Evolutionary conservation across 2,329 filamentous ascomycete genomes (phyloP).

Genomic region (Penicillium sp.): DNA sequence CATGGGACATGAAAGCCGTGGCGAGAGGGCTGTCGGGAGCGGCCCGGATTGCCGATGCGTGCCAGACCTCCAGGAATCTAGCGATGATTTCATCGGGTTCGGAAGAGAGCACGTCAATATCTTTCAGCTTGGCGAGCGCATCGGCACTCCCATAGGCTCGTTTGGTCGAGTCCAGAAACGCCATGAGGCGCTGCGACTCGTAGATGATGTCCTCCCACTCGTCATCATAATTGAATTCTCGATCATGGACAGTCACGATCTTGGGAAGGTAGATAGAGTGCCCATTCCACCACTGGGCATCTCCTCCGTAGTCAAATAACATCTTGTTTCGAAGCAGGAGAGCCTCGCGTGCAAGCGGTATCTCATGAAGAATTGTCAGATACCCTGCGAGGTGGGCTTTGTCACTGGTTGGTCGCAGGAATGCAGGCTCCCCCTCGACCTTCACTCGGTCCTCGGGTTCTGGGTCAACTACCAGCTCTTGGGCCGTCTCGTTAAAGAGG

Average conservation of each 20-base stretch:
- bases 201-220: conserved; percentile 45
- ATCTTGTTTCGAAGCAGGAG: conserved; percentile 46
- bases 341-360: conserved; percentile 54
- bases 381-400: conserved; percentile 52
- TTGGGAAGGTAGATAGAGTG: conserved; percentile 45
- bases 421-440: conserved; percentile 46
- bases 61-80: conserved; percentile 48
- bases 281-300: conserved; percentile 59
- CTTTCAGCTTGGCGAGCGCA: conserved; percentile 42
- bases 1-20: conserved; percentile 43
- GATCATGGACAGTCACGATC: conserved; percentile 43
- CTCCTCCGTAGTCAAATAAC: conserved; percentile 48
- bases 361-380: conserved; percentile 57
- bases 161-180: conserved; percentile 53
- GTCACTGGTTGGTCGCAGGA: conserved; percentile 51
- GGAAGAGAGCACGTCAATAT: conserved; percentile 25
- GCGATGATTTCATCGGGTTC: conserved; percentile 34
- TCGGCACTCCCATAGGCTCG: conserved; percentile 55
- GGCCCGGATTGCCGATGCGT: conserved; percentile 39
- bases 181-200: conserved; percentile 57
- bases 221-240: conserved; percentile 24
- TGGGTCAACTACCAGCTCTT: conserved; percentile 52
- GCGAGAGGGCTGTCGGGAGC: conserved; percentile 38
- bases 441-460: conserved; percentile 47
- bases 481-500: conserved; percentile 41